Base-by-base conservation (phyloP, 2,329 filamentous ascomycete species). In the Alternaria arborescens region DNA sequence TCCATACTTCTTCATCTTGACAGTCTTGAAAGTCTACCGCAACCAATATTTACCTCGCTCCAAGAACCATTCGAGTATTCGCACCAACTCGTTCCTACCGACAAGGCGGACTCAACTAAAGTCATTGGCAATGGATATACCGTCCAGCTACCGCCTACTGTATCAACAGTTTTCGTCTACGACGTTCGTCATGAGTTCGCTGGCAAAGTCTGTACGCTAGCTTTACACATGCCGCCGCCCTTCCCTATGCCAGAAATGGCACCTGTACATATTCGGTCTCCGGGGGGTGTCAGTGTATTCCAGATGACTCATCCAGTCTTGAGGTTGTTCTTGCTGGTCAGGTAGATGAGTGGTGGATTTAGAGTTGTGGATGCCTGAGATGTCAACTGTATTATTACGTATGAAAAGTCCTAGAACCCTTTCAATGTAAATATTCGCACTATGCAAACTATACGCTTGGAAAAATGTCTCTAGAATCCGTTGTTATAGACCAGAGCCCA, bases 171-270 rank as follows among this genome's bases (percentile, higher is more conserved):
- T 60, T 83, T 84, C 76, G 80, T 78, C 60, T 84, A 84, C 66
- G 79, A 84, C 61, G 73, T 85, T 24, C 79, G 79, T 0, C 63
- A 72, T 3, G 70, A 68, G 4, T 75, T 80, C 50, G 60, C 72
- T 38, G 78, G 79, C 60, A 80, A 80, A 61, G 81, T 76, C 32
- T 85, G 83, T 76, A 82, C 78, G 5, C 69, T 84, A n/a, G 72
- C 80, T 58, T 84, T 85, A 72, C 70, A 81, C 38, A 77, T 84
- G 61, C 83, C 83, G 0, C 58, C 68, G 6, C 61, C 81, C 76
- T n/a, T 61, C 57, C 22, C 68, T 65, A 62, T 60, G 67, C 14
- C 46, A 11, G 46, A 50, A 10, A 72, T 78, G 42, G 70, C 79
- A 54, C 66, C 71, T 3, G 78, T 79, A 16, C 69, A 69, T 11